Percentiles rank a stretch among this genome's conserved stretches.
These are phyloP conservation scores for Scedosporium boydii DNA, from an alignment of 2,329 filamentous ascomycete species.

Conservation along the genomic window DNA sequence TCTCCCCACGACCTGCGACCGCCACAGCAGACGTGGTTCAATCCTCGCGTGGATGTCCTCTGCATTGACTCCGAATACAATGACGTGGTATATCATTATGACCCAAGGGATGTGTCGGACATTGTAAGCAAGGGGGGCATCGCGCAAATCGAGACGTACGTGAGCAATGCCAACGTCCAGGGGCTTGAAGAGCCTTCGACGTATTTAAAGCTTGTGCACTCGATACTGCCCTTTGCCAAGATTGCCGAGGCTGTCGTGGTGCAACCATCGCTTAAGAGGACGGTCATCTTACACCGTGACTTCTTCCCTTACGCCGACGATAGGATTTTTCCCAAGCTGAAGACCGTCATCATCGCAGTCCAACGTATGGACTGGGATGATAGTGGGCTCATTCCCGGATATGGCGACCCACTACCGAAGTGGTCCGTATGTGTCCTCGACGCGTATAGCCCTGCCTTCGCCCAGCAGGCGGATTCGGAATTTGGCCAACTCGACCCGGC, in stretches of 20 bases:
- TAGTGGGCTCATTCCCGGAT: background rate
- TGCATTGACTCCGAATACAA: background rate
- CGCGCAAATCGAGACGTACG: background rate
- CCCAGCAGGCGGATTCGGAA: background rate
- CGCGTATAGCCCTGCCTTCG: background rate
- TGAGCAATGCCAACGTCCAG: background rate
- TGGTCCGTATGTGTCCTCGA: background rate
- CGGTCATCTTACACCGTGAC: background rate
- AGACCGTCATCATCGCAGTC: background rate
- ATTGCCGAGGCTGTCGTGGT: background rate
- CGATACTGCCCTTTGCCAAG: background rate
- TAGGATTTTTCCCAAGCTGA: background rate
- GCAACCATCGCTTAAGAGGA: background rate
- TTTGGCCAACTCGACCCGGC: background rate
- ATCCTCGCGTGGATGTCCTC: background rate
- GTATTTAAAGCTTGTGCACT: background rate
- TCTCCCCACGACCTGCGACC: background rate
- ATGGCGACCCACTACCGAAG: background rate
- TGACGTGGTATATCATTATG: background rate
- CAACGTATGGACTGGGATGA: background rate
- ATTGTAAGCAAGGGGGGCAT: background rate
- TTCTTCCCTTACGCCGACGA: background rate
- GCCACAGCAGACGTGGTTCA: background rate
- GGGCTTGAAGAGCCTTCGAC: background rate
- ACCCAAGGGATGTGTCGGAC: background rate